Conservation (phyloP, 371 early-diverging fungal species). For the Blakeslea trispora region DNA sequence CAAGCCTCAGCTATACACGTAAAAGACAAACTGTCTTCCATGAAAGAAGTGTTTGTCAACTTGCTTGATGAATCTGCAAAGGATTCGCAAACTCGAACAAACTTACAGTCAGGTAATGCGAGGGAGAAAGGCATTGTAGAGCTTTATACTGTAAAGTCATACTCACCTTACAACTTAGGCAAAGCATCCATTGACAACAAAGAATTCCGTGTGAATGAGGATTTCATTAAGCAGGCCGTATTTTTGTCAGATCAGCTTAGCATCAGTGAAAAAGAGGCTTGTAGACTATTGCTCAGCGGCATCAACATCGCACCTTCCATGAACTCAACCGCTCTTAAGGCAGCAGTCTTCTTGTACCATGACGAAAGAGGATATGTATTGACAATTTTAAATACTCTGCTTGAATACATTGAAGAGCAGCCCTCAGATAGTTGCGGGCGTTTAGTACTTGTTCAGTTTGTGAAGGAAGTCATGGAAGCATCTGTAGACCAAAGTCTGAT, state of each 20-base stretch:
- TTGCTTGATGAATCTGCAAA: constrained; percentile 44
- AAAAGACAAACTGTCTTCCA: constrained; percentile 7
- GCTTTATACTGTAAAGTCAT: neutral
- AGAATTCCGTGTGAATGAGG: constrained; percentile 58
- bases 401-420: constrained; percentile 56
- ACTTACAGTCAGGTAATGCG: constrained; percentile 51
- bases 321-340: constrained; percentile 62
- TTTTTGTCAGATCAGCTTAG: constrained; percentile 75
- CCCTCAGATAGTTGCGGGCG: constrained; percentile 52
- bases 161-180: constrained; percentile 10
- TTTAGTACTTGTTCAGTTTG: constrained; percentile 34
- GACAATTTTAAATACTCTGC: constrained; percentile 60
- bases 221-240: constrained; percentile 62
- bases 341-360: constrained; percentile 71
- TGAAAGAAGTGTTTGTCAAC: constrained; percentile 12
- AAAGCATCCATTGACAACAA: constrained; percentile 48
- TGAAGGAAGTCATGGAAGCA: constrained; percentile 22
- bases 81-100: constrained; percentile 40
- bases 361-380: constrained; percentile 70
- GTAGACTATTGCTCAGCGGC: constrained; percentile 61
- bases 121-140: too few species aligned
- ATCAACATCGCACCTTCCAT: constrained; percentile 40
- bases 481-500: neutral
- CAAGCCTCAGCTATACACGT: constrained; percentile 7
- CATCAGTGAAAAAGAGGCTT: constrained; percentile 74